Base-by-base conservation (phyloP, 139 green algal species). In the Chlorokybus atmophyticus region DNA sequence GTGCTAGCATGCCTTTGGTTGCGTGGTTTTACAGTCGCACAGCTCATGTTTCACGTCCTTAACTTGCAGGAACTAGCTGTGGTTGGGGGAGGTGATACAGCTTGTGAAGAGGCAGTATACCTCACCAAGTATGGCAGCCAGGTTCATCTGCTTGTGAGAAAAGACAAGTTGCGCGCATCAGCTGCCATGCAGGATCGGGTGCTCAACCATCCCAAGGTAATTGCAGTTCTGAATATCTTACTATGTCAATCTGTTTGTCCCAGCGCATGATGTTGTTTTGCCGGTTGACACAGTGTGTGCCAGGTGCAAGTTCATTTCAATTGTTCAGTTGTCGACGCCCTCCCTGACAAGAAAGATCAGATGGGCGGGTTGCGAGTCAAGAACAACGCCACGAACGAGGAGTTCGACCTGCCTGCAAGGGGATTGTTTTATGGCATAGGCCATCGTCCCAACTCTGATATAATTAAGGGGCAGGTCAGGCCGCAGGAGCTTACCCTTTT, bases 401-500 rank as follows among this genome's bases (percentile, higher is more conserved):
- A 51, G 50, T 40, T 8, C 25, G 32, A 32, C 2, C 44, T 77
- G 27, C 31, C 31, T 1, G 85, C 95, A 42, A 55, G 62, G 4
- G 90, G 90, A 17, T 60, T 98, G 54, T 98, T 98, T 58, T 98
- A 98, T 66, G 90, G 90, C 58, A 98, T 97, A 57, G 90, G 90
- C 21, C 90, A 98, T 71, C 76, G 73, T 35, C 91, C 91, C 50
- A 98, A 98, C 84, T 94, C 71, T 66, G 57, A 49, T 5, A 27
- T 75, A 32, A 30, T 75, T 4, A 53, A 17, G 21, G 52, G 32
- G 25, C 42, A 52, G 29, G 56, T 89, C 17, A 52, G 24, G 50
- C n/a, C 17, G 14, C 10, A 44, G 38, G n/a, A n/a, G n/a, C n/a
- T n/a, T n/a, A n/a, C n/a, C n/a, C n/a, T n/a, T n/a, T n/a, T n/a